phyloP scores from a whole-genome alignment of 116 monocot species.

The Thalassia testudinum region DNA sequence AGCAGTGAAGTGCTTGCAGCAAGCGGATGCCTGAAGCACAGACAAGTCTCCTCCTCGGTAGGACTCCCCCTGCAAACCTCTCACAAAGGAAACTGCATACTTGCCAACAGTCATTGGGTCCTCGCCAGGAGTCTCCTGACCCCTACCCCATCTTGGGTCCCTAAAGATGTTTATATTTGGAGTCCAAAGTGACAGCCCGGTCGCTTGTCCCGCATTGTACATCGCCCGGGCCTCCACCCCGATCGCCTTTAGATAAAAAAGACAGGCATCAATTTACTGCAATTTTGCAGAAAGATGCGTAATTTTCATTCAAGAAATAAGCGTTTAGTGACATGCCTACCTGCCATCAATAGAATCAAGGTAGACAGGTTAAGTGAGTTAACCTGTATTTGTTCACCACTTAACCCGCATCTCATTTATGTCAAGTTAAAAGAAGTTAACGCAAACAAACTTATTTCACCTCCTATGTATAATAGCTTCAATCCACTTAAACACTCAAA shows the following conservation, averaged over 20 bases:
- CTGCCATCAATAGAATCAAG: too few relatives aligned
- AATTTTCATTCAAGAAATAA: too few relatives aligned
- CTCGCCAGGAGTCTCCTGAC: conserved; percentile 92
- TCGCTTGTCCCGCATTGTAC: conserved; percentile 74
- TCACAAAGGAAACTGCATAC: conserved; percentile 58
- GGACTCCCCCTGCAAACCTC: conserved; percentile 74
- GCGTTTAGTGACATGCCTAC: too few relatives aligned
- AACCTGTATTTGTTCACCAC: too few relatives aligned
- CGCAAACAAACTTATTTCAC: too few relatives aligned
- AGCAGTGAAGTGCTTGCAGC: conserved; percentile 92
- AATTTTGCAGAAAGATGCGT: too few relatives aligned
- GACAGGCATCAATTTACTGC: background rate
- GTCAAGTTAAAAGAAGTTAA: too few relatives aligned
- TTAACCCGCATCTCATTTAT: too few relatives aligned
- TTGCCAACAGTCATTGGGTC: conserved; percentile 51
- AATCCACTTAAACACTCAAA: too few relatives aligned
- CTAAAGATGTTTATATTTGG: conserved; percentile 87
- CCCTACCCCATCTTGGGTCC: conserved; percentile 92
- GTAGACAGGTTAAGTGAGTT: too few relatives aligned
- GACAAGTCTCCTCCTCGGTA: conserved; percentile 2
- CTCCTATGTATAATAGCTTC: too few relatives aligned
- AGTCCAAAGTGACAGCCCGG: conserved; percentile 77
- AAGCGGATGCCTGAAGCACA: conserved; percentile 53
- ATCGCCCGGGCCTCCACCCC: conserved; percentile 64
- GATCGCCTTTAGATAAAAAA: conserved; percentile 28